Conservation (phyloP, 345 rosid genomes). For the Ricinus communis region DNA sequence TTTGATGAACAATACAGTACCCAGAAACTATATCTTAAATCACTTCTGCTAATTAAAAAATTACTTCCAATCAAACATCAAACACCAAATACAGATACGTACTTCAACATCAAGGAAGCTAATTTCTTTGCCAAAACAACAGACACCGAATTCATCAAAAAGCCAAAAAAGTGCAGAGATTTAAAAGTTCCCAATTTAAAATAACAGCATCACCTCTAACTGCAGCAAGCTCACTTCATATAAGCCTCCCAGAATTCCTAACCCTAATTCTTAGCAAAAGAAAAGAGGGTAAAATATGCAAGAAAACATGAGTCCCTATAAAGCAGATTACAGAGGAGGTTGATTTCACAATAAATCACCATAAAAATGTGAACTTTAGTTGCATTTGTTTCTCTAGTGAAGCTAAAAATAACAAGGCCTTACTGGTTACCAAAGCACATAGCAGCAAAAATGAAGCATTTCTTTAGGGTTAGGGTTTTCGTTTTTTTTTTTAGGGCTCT, state of each 20-base stretch:
- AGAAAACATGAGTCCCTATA: constrained; percentile 8
- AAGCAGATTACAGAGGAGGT: background rate
- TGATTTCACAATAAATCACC: constrained; percentile 15
- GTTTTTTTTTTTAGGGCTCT: background rate
- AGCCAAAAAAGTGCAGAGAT: background rate
- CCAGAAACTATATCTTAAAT: constrained; percentile 12
- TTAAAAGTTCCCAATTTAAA: background rate
- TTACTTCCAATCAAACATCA: constrained; percentile 7
- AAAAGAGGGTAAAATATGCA: constrained; percentile 4
- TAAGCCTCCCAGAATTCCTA: constrained; percentile 6
- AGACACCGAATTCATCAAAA: background rate
- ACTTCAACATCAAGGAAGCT: background rate
- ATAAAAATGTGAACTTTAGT: constrained; percentile 13
- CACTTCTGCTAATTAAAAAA: constrained; percentile 8
- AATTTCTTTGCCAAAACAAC: constrained; percentile 9
- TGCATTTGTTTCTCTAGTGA: background rate
- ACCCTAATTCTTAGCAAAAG: constrained; percentile 31
- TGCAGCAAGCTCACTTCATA: constrained; percentile 18
- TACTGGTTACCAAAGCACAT: constrained; percentile 18
- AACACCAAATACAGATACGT: background rate
- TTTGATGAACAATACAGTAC: constrained; percentile 5
- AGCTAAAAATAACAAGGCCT: constrained; percentile 1
- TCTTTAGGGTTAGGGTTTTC: constrained; percentile 29
- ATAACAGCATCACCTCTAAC: background rate
- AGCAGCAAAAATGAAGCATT: constrained; percentile 18